Base-by-base conservation (phyloP, 768 basidiomycete species). In the Tricholoma saponaceum region DNA sequence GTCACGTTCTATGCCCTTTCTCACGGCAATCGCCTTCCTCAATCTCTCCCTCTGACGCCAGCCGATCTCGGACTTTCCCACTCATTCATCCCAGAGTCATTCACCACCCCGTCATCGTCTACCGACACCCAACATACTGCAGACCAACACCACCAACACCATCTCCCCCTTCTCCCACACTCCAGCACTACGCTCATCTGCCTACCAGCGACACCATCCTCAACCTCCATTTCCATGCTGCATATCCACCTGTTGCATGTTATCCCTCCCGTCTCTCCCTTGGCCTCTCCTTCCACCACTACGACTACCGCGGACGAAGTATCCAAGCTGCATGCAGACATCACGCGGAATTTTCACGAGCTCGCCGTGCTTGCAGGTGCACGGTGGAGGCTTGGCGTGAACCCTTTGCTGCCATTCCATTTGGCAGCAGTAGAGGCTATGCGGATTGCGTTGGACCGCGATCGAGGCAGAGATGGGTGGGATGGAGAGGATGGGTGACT, bases 381-480 rank as follows among this genome's bases (percentile, higher is more conserved):
- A 51, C 67, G 80, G 49, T 83, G 79, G 79, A 76, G 75, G 59
- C 72, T 83, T 49, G 76, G 72, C 26, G 76, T 73, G 54, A 78
- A 82, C 63, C 76, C 82, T 9, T 72, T 75, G 37, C 68, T 93
- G 52, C 91, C 90, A 12, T 83, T 87, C 66, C 90, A 93, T 65
- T 75, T 92, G 33, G 85, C 83, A 28, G 88, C 89, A 14, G 76
- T 90, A 23, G 84, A 89, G 57, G 76, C 77, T 18, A 88, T 90
- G 83, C 70, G 72, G 33, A 68, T 69, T 47, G 77, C 76, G 16
- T 64, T 80, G 52, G 74, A 71, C 47, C 69, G 70, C 14, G 76
- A 76, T 53, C 61, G 60, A 23, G 52, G 28, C 8, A 41, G 52
- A 16, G 12, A 23, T 30, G n/a, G 28, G 9, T 30, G 25, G n/a